Evolutionary conservation across 2,329 filamentous ascomycete species (phyloP), one percentile per base, ranked within the genome.

Genomic region (Fusarium kyushuense): DNA sequence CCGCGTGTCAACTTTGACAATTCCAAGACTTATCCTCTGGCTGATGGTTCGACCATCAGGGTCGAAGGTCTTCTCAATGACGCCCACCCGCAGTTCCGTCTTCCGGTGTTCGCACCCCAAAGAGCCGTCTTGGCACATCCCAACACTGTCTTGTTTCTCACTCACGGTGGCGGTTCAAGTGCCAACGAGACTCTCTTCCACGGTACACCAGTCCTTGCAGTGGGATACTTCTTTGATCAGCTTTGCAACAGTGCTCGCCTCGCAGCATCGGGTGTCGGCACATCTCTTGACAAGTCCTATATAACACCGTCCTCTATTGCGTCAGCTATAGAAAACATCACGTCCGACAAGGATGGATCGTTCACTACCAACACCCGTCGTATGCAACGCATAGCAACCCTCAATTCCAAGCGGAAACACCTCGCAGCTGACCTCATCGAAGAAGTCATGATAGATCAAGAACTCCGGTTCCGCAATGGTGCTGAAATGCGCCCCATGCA

Each of bases 141-240:
- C 0, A 67, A 69, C 21, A 79, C 76, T 16, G 63, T 57, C 9
- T 61, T 83, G 29, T 83, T 78, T 65, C 72, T 81, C 30, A 83
- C 79, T 0, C 81, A 83, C 43, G 81, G 78, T 5, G 81, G 81
- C 8, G 76, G 76, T 1, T 80, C 77, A 14, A 79, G 77, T 33
- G 79, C 78, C 30, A 83, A 82, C 46, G 81, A 83, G 64, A 76
- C 74, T 4, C 58, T 79, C 3, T 82, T 76, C 58, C 79, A 82
- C 47, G 80, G 80, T 1, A 77, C 71, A 2, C 77, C 77, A 0
- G 74, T 80, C 52, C 60, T 83, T 0, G 58, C 66, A 1, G 72
- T 83, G 21, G 76, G 76, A 1, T 77, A 79, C 60, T 83, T 79
- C 71, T 80, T 79, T 33, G 82, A 83, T 49, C 82, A 84, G 61